Conservation (phyloP, 139 green algal species). For the Chlorella sp. region DNA sequence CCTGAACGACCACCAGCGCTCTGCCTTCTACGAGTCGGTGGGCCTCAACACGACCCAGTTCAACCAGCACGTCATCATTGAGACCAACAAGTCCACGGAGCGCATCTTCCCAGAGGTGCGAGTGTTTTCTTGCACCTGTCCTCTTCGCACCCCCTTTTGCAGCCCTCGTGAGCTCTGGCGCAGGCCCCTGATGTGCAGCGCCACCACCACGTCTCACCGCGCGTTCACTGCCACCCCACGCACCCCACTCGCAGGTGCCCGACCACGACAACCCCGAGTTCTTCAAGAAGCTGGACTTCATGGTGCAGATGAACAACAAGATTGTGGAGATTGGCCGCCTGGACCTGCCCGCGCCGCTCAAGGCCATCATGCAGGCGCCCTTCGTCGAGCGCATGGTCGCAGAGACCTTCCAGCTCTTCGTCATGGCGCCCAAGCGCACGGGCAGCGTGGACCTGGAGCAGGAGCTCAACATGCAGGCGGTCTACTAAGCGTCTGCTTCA, state of each 20-base stretch:
- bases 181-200: no score
- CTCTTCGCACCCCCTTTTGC: no score
- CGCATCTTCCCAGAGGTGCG: constrained; percentile 97
- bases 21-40: constrained; percentile 88
- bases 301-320: constrained; percentile 81
- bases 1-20: constrained; percentile 95
- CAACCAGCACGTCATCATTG: constrained; percentile 97
- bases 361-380: constrained; percentile 69
- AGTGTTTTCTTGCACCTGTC: no score
- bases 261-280: constrained; percentile 83
- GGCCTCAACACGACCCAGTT: constrained; percentile 95
- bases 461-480: not conserved
- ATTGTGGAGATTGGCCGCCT: constrained; percentile 59
- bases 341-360: constrained; percentile 59
- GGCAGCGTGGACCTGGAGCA: constrained; percentile 63
- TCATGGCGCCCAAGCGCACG: constrained; percentile 70
- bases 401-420: constrained; percentile 76
- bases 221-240: not conserved
- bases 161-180: no score
- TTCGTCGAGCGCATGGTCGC: constrained; percentile 71
- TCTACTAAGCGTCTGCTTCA: no score
- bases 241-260: constrained; percentile 44
- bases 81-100: constrained; percentile 97
- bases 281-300: constrained; percentile 71
- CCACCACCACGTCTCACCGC: not conserved